Base-by-base conservation (phyloP, 805 yeast genomes). In the Kluyveromyces dobzhanskii region DNA sequence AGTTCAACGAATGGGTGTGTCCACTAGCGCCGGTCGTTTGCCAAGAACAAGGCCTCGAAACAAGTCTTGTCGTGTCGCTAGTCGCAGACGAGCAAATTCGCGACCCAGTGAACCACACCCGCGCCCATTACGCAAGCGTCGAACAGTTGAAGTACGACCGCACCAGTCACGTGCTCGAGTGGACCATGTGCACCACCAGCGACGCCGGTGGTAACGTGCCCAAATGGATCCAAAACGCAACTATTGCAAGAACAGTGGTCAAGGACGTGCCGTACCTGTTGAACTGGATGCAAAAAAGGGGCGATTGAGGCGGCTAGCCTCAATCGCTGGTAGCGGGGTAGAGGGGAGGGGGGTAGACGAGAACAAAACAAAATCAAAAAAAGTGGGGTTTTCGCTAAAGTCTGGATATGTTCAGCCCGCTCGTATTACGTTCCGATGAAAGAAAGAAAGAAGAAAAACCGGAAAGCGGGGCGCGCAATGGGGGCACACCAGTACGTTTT, bases 181-280 rank as follows among this genome's bases (percentile, higher is more conserved):
- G 71, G 71, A 44, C 42, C 4, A 66, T 66, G 69, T 54, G 60
- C 19, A 64, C 69, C 1, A 42, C 55, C 6, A 58, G 65, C 39
- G 67, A 66, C 44, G 63, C 67, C 17, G 67, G 67, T 28, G 71
- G 71, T 1, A 52, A 54, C 34, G 59, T 66, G 4, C 70, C 70
- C 6, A 54, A 59, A 36, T 64, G 64, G 60, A 19, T 66, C 12
- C 71, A 66, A 41, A 62, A 62, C 44, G 47, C 63, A 9, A 61
- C 62, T 43, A 62, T 66, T 35, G 61, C 65, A 6, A 64, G 62
- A 40, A 58, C 63, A 17, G 63, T 66, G 10, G 53, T 64, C 17
- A 52, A 57, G 12, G 71, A 66, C 44, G 68, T 66, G 1, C 68
- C 69, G 4, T 50, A 52, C 11, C 57, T 65, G 37, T 42, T 65